These are phyloP conservation scores for Tuber borchii DNA, from an alignment of 495 filamentous ascomycete genomes.

Conservation along the genomic window DNA sequence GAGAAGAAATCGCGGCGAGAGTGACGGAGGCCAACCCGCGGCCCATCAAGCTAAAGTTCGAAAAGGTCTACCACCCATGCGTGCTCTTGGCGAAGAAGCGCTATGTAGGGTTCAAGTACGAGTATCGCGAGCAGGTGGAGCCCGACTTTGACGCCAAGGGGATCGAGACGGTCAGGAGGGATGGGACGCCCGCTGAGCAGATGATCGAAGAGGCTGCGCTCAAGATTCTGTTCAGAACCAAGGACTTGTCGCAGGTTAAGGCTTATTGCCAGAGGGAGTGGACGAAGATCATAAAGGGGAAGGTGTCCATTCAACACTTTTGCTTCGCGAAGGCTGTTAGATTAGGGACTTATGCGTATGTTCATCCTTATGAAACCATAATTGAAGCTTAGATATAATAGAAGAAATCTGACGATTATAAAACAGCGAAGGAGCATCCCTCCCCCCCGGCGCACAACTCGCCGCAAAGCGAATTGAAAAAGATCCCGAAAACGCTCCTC, in stretches of 20 bases:
- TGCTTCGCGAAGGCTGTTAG: slow-evolving; percentile 89
- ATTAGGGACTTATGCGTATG: slow-evolving; percentile 65
- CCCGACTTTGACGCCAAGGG: slow-evolving; percentile 97
- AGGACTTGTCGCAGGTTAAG: slow-evolving; percentile 85
- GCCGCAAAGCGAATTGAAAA: slow-evolving; percentile 75
- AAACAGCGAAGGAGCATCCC: slow-evolving; percentile 60
- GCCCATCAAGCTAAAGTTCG: slow-evolving; percentile 93
- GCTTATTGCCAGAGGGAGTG: slow-evolving; percentile 85
- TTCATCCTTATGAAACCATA: neutral
- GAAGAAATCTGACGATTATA: slow-evolving; percentile 7
- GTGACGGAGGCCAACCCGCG: slow-evolving; percentile 87
- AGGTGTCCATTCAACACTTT: slow-evolving; percentile 88
- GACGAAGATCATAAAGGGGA: slow-evolving; percentile 83
- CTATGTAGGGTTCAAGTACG: slow-evolving; percentile 97
- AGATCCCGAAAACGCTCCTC: slow-evolving; percentile 80
- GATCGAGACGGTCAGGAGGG: slow-evolving; percentile 90
- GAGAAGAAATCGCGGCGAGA: slow-evolving; percentile 81
- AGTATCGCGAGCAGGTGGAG: slow-evolving; percentile 64
- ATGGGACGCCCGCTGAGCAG: slow-evolving; percentile 91
- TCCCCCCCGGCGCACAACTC: slow-evolving; percentile 81
- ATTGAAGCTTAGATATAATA: neutral
- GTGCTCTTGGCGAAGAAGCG: slow-evolving; percentile 93
- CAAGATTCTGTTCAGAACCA: slow-evolving; percentile 79
- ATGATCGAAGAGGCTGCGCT: slow-evolving; percentile 95
- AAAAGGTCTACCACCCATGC: slow-evolving; percentile 95